phyloP scores from a whole-genome alignment of 169 alveolate genomes.

The Cryptosporidium muris region DNA sequence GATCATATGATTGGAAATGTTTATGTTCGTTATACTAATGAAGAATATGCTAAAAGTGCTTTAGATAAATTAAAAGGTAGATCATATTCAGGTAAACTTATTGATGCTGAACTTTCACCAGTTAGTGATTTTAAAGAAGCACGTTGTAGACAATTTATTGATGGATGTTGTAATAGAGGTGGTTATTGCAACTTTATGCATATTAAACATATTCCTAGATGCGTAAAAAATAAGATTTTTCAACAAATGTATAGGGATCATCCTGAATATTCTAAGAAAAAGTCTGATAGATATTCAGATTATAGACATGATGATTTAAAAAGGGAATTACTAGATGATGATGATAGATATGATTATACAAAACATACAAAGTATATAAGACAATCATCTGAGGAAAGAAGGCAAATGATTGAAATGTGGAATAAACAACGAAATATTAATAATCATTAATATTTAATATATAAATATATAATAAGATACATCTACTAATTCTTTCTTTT shows the following conservation, averaged over 20 bases:
- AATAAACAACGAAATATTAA: slow-evolving; percentile 82
- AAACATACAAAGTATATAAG: slow-evolving; percentile 77
- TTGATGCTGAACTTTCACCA: slow-evolving; percentile 97
- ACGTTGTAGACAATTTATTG: slow-evolving; percentile 97
- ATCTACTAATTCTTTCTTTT: background rate
- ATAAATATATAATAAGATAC: no score
- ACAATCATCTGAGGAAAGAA: slow-evolving; percentile 89
- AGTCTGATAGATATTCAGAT: slow-evolving; percentile 75
- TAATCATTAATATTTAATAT: background rate
- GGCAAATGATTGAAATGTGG: slow-evolving; percentile 93
- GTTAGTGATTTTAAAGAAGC: slow-evolving; percentile 99
- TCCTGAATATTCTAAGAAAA: slow-evolving; percentile 92
- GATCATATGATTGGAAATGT: slow-evolving; percentile 99
- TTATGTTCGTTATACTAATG: slow-evolving; percentile 94
- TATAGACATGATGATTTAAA: slow-evolving; percentile 64
- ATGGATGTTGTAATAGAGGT: slow-evolving; percentile 97
- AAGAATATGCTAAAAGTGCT: slow-evolving; percentile 95
- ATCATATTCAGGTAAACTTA: slow-evolving; percentile 91
- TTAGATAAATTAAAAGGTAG: slow-evolving; percentile 92
- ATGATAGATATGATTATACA: slow-evolving; percentile 61
- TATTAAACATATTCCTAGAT: slow-evolving; percentile 95
- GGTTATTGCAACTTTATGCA: slow-evolving; percentile 99
- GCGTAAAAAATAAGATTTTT: slow-evolving; percentile 88
- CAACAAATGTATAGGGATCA: slow-evolving; percentile 96
- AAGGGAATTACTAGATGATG: slow-evolving; percentile 1